Conservation (phyloP, 805 yeast genomes). For the Ogataea philodendri region DNA sequence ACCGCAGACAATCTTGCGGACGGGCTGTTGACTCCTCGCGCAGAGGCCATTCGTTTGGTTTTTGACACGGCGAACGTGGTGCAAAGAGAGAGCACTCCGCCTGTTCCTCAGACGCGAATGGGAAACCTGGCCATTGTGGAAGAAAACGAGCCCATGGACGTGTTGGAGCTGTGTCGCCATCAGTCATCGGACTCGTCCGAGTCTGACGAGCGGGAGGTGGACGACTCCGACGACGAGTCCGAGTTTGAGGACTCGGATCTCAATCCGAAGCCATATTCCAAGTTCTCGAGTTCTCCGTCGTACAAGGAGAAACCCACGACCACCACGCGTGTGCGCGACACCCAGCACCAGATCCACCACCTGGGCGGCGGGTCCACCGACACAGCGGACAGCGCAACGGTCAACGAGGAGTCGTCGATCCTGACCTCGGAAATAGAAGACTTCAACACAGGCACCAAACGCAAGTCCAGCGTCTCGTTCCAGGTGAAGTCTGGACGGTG, state of each 20-base stretch:
- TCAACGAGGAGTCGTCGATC: constrained; percentile 19
- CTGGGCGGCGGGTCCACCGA: constrained; percentile 14
- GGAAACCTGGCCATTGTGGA: constrained; percentile 17
- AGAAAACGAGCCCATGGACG: constrained; percentile 21
- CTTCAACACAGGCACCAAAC: constrained; percentile 20
- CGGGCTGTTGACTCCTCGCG: constrained; percentile 35
- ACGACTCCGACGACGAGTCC: constrained; percentile 22
- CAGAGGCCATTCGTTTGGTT: constrained; percentile 38
- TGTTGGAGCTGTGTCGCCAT: constrained; percentile 8
- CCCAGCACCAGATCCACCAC: constrained; percentile 6
- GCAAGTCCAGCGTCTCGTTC: constrained; percentile 32
- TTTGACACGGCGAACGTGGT: constrained; percentile 37
- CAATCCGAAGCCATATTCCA: constrained; percentile 14
- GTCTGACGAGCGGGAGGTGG: constrained; percentile 26
- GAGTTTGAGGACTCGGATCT: constrained; percentile 18
- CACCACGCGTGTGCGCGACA: constrained; percentile 4
- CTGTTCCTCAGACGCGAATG: constrained; percentile 5
- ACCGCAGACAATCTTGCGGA: constrained; percentile 25
- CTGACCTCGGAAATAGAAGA: constrained; percentile 28
- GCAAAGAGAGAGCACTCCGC: constrained; percentile 29
- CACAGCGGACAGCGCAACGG: constrained; percentile 11
- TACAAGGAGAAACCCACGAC: constrained; percentile 11
- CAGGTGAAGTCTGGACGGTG: constrained; percentile 19
- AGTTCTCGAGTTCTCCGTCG: constrained; percentile 18
- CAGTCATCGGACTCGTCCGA: constrained; percentile 17